These are phyloP conservation scores for Kokia cookei DNA, from an alignment of 441 rosid species.

Conservation along the genomic window DNA sequence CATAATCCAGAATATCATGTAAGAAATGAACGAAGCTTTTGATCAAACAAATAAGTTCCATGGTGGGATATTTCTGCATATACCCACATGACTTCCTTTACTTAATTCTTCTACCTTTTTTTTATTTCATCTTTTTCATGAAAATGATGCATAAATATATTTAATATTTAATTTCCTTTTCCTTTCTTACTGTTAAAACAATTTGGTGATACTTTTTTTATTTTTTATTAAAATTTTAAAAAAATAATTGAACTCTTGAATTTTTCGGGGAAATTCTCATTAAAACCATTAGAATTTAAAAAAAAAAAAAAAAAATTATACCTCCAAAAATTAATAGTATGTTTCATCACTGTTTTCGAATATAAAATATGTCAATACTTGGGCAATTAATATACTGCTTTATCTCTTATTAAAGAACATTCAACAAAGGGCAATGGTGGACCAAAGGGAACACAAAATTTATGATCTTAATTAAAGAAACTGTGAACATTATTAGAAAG, in stretches of 20 bases:
- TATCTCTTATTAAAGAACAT: not conserved
- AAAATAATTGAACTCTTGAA: too few relatives aligned
- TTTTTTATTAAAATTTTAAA: too few relatives aligned
- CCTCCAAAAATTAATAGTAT: too few relatives aligned
- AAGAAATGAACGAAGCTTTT: not conserved
- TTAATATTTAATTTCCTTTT: not conserved
- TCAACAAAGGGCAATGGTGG: conserved; percentile 7
- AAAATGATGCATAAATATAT: not conserved
- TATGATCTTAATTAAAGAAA: not conserved
- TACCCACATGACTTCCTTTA: not conserved
- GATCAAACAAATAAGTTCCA: not conserved
- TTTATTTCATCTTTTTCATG: not conserved
- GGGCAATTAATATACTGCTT: not conserved
- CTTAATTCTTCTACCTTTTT: not conserved
- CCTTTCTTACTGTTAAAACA: not conserved
- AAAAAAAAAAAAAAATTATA: too few relatives aligned
- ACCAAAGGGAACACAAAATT: not conserved
- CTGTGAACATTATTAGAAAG: not conserved
- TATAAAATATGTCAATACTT: too few relatives aligned
- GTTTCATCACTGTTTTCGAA: too few relatives aligned
- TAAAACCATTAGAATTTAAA: too few relatives aligned
- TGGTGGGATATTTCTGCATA: not conserved
- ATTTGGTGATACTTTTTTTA: too few relatives aligned
- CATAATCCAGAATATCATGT: not conserved
- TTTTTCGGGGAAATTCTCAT: too few relatives aligned